Evolutionary conservation across 768 basidiomycete species (phyloP).

Genomic region (Mycena amicta): DNA sequence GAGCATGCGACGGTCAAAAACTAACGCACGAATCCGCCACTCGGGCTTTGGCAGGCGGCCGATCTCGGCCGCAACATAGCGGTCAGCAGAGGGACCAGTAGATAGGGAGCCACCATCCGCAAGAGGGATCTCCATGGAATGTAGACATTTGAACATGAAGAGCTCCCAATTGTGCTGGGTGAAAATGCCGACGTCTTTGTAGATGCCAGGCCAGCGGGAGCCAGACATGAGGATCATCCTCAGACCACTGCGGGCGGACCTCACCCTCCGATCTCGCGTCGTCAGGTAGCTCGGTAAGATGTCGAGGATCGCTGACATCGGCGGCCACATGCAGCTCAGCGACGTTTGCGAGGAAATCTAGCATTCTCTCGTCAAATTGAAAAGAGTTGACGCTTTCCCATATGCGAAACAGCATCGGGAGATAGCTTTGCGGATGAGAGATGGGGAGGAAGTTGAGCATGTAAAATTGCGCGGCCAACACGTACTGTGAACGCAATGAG

Average conservation of each 20-base stretch:
- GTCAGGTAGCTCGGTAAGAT: conserved; percentile 66
- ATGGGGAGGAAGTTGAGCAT: conserved; percentile 84
- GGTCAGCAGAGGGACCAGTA: conserved; percentile 77
- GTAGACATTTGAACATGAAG: conserved; percentile 87
- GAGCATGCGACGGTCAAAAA: conserved; percentile 2
- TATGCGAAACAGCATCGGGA: conserved; percentile 79
- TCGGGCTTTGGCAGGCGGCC: conserved; percentile 68
- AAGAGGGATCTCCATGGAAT: conserved; percentile 78
- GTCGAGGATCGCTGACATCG: conserved; percentile 70
- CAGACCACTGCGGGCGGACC: conserved; percentile 56
- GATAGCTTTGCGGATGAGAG: conserved; percentile 82
- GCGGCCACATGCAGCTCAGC: conserved; percentile 83
- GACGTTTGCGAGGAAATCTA: conserved; percentile 78
- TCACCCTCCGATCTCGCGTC: conserved; percentile 68
- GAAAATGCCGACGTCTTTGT: conserved; percentile 86
- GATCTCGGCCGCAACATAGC: conserved; percentile 72
- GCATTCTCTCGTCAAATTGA: conserved; percentile 87
- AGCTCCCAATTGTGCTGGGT: conserved; percentile 82
- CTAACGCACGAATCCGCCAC: conserved; percentile 70
- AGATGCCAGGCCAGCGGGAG: conserved; percentile 69
- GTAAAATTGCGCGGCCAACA: conserved; percentile 84
- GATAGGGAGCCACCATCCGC: conserved; percentile 75
- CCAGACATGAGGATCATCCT: conserved; percentile 41
- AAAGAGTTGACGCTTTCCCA: conserved; percentile 92
- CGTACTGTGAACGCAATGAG: conserved; percentile 45